Conservation (phyloP, 306 rosid genomes). For the Cyclanthera cordifolia region DNA sequence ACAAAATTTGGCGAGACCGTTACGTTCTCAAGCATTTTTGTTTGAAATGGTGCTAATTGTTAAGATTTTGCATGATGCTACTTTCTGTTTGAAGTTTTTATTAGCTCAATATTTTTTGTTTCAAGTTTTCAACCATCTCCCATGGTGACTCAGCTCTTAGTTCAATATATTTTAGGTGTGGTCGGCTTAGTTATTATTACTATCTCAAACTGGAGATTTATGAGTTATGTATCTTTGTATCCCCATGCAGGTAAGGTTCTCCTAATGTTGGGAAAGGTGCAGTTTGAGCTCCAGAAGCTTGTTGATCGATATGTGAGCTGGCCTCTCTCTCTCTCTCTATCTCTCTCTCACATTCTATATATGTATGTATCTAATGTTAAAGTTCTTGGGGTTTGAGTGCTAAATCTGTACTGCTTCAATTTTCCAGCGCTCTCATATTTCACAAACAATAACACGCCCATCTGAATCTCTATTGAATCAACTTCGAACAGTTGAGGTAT, state of each 20-base stretch:
- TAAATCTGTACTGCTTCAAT: constrained; percentile 12
- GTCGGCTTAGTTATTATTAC: not conserved
- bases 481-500: constrained; percentile 90
- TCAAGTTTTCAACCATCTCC: too few relatives aligned
- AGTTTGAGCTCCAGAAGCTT: constrained; percentile 68
- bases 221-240: not conserved
- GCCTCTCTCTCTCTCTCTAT: constrained; percentile 11
- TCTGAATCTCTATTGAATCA: constrained; percentile 95
- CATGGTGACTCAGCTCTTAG: not conserved
- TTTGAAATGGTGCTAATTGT: not conserved
- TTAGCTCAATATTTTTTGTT: not conserved
- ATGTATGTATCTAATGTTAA: not conserved
- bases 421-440: constrained; percentile 79
- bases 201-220: not conserved
- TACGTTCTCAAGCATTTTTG: not conserved
- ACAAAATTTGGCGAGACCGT: not conserved
- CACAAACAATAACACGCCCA: constrained; percentile 77
- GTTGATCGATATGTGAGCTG: constrained; percentile 63
- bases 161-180: not conserved
- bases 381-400: constrained; percentile 1
- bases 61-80: not conserved
- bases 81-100: constrained; percentile 1
- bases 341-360: not conserved
- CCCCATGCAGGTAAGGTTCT: constrained; percentile 61
- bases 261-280: constrained; percentile 66